Evolutionary conservation across 2,329 filamentous ascomycete genomes (phyloP).

Genomic region (Talaromyces sp.): DNA sequence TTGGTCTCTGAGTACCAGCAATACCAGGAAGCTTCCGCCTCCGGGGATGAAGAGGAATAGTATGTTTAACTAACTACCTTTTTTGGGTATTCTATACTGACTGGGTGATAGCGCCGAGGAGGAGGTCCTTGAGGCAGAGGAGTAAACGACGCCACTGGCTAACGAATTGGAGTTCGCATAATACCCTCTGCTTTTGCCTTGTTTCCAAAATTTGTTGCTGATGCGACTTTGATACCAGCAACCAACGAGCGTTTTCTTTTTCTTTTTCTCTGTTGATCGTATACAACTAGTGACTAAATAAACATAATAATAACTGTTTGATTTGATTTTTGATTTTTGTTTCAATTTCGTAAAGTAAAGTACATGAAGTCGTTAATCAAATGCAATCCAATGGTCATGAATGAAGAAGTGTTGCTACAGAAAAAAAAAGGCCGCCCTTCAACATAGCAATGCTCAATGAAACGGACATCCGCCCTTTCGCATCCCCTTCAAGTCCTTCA

Average conservation of each 20-base stretch:
- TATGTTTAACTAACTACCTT: constrained; percentile 26
- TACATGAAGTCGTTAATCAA: neutral
- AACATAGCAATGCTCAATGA: neutral
- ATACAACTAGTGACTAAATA: neutral
- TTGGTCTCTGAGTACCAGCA: constrained; percentile 99
- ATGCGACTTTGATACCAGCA: neutral
- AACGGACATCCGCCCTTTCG: constrained; percentile 49
- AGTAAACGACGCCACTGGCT: constrained; percentile 46
- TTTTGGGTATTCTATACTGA: constrained; percentile 14
- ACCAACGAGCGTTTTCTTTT: neutral
- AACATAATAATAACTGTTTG: neutral
- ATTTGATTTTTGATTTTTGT: neutral
- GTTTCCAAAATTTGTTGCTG: neutral
- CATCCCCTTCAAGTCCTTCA: constrained; percentile 30
- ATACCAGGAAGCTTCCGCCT: constrained; percentile 98
- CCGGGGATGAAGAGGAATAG: constrained; percentile 95
- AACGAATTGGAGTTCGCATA: constrained; percentile 4
- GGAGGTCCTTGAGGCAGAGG: constrained; percentile 62
- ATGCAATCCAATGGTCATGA: neutral
- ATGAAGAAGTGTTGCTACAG: neutral
- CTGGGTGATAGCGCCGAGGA: constrained; percentile 61
- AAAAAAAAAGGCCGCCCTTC: neutral
- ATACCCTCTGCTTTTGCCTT: constrained; percentile 12
- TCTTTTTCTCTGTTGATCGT: neutral
- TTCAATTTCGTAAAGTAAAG: neutral